phyloP scores from a whole-genome alignment of 768 basidiomycete genomes.

The Mycena floridula region DNA sequence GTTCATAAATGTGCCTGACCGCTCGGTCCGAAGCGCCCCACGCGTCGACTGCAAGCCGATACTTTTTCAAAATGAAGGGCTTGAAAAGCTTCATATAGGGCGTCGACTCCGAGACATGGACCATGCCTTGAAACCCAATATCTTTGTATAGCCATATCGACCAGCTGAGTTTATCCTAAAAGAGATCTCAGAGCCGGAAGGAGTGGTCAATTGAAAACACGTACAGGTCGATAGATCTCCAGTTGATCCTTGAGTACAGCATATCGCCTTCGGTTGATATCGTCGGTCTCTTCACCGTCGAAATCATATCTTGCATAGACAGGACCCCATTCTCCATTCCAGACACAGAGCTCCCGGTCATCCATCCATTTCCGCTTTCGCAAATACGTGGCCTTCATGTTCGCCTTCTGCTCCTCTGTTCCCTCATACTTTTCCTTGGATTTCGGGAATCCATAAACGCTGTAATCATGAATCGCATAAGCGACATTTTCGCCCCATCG shows the following conservation, averaged over 20 bases:
- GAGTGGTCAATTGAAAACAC: neutral
- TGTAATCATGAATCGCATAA: constrained; percentile 53
- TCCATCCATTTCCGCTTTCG: constrained; percentile 54
- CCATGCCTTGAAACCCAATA: constrained; percentile 56
- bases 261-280: constrained; percentile 44
- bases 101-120: constrained; percentile 43
- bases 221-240: constrained; percentile 36
- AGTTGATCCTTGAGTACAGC: constrained; percentile 48
- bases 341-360: constrained; percentile 35
- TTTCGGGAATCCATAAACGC: constrained; percentile 45
- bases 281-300: constrained; percentile 34
- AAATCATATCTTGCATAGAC: constrained; percentile 44
- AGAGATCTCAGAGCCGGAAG: neutral
- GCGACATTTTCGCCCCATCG: constrained; percentile 41
- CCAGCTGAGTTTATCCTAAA: constrained; percentile 44
- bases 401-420: constrained; percentile 28
- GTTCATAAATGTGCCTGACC: constrained; percentile 40
- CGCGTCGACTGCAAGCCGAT: constrained; percentile 48
- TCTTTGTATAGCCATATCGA: constrained; percentile 64
- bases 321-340: constrained; percentile 60
- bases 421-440: constrained; percentile 36
- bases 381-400: constrained; percentile 34
- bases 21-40: constrained; percentile 45
- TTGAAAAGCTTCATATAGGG: constrained; percentile 46
- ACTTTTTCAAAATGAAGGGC: constrained; percentile 49